Conservation (phyloP, 768 basidiomycete genomes). For the Leucocoprinus sp. region DNA sequence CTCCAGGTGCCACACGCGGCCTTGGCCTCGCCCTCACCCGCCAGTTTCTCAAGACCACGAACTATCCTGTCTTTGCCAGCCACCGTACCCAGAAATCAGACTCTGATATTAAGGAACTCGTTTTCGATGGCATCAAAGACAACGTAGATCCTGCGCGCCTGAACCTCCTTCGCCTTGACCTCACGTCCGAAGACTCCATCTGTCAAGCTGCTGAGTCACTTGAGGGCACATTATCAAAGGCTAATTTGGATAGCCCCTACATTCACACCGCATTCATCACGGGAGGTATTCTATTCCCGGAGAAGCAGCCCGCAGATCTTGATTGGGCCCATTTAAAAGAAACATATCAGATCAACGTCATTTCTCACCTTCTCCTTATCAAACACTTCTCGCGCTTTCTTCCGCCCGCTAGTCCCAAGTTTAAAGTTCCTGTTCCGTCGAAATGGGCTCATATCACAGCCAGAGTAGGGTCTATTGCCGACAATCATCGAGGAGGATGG, state of each 20-base stretch:
- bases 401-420: slow-evolving; percentile 23
- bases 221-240: slow-evolving; percentile 22
- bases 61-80: slow-evolving; percentile 47
- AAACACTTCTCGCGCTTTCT: slow-evolving; percentile 57
- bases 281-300: slow-evolving; percentile 47
- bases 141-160: slow-evolving; percentile 38
- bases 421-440: slow-evolving; percentile 23
- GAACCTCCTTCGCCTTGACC: slow-evolving; percentile 39
- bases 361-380: slow-evolving; percentile 52
- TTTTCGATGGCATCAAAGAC: slow-evolving; percentile 31
- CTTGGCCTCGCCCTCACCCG: slow-evolving; percentile 48
- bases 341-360: slow-evolving; percentile 50
- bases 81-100: slow-evolving; percentile 32
- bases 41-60: slow-evolving; percentile 41
- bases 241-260: slow-evolving; percentile 25
- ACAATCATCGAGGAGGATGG: slow-evolving; percentile 54
- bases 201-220: slow-evolving; percentile 37
- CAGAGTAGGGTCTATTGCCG: slow-evolving; percentile 49
- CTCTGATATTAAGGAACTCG: slow-evolving; percentile 27
- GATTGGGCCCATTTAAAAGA: slow-evolving; percentile 30
- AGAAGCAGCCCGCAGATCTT: slow-evolving; percentile 43
- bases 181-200: slow-evolving; percentile 44
- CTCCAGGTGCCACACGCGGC: slow-evolving; percentile 47
- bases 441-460: slow-evolving; percentile 58
- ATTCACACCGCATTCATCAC: slow-evolving; percentile 49